Conservation (phyloP, 495 filamentous ascomycete species). For the Hypoxylon fuscum region DNA sequence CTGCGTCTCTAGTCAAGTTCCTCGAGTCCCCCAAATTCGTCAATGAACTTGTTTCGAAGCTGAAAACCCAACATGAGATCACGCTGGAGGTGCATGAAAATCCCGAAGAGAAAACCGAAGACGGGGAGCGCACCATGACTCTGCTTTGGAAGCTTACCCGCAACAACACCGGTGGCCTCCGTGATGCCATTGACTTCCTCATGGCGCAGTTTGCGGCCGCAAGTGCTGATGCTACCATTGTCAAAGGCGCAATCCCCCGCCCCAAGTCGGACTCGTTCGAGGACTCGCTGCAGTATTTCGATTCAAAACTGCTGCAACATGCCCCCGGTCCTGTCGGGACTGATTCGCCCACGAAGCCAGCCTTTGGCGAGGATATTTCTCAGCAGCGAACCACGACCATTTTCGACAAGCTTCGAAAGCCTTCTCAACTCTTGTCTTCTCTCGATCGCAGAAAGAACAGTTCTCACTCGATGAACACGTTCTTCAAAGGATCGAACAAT, state of each 20-base stretch:
- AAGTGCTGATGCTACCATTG: slow-evolving; percentile 82
- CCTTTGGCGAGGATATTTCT: slow-evolving; percentile 77
- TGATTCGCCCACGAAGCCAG: slow-evolving; percentile 82
- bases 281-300: slow-evolving; percentile 93
- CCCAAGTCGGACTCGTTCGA: slow-evolving; percentile 99
- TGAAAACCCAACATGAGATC: slow-evolving; percentile 91
- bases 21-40: slow-evolving; percentile 81
- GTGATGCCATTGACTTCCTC: slow-evolving; percentile 95
- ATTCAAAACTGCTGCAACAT: slow-evolving; percentile 93
- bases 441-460: slow-evolving; percentile 93
- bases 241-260: slow-evolving; percentile 92
- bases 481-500: slow-evolving; percentile 94
- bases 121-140: slow-evolving; percentile 61
- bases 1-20: slow-evolving; percentile 75
- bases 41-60: slow-evolving; percentile 78
- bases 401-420: slow-evolving; percentile 84
- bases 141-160: slow-evolving; percentile 80
- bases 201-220: slow-evolving; percentile 82
- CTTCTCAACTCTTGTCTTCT: slow-evolving; percentile 89
- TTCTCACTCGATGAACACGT: slow-evolving; percentile 77
- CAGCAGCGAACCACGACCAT: slow-evolving; percentile 84
- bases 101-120: slow-evolving; percentile 60
- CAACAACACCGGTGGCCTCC: slow-evolving; percentile 94
- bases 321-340: slow-evolving; percentile 80
- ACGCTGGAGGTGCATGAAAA: slow-evolving; percentile 74